Evolutionary conservation across 768 basidiomycete species (phyloP).

Genomic region (Tylopilus plumbeoviolaceoides): DNA sequence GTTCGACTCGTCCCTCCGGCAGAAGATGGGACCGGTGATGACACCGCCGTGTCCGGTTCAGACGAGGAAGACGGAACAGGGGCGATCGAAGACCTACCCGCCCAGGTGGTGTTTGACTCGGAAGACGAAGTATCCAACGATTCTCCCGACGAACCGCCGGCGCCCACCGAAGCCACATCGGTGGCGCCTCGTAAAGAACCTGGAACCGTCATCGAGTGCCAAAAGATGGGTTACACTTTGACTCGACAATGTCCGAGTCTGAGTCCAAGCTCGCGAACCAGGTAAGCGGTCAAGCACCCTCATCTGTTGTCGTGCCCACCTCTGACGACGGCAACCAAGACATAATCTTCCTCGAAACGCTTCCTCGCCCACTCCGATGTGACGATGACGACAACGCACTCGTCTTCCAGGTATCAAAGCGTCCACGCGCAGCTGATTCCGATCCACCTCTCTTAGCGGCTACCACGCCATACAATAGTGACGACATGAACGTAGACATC

Average conservation of each 20-base stretch:
- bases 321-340: constrained; percentile 17
- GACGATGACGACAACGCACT: not conserved
- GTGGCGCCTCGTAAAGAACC: constrained; percentile 55
- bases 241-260: constrained; percentile 8
- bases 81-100: constrained; percentile 5
- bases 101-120: constrained; percentile 20
- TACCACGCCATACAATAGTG: constrained; percentile 43
- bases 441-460: constrained; percentile 20
- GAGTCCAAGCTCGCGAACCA: constrained; percentile 14
- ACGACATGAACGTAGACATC: constrained; percentile 37
- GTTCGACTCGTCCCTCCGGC: constrained; percentile 46
- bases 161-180: constrained; percentile 17
- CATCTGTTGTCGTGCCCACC: not conserved
- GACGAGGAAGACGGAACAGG: constrained; percentile 22
- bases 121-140: constrained; percentile 38
- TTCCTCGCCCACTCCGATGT: constrained; percentile 33
- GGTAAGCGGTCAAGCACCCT: constrained; percentile 12
- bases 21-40: constrained; percentile 30
- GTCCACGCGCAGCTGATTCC: constrained; percentile 23
- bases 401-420: constrained; percentile 33
- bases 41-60: constrained; percentile 41
- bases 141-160: constrained; percentile 1
- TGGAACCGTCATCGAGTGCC: constrained; percentile 86
- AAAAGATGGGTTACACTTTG: constrained; percentile 76
- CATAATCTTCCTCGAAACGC: constrained; percentile 24